Evolutionary conservation across 2,329 filamentous ascomycete species (phyloP).

Genomic region (Penicillium crustosum): DNA sequence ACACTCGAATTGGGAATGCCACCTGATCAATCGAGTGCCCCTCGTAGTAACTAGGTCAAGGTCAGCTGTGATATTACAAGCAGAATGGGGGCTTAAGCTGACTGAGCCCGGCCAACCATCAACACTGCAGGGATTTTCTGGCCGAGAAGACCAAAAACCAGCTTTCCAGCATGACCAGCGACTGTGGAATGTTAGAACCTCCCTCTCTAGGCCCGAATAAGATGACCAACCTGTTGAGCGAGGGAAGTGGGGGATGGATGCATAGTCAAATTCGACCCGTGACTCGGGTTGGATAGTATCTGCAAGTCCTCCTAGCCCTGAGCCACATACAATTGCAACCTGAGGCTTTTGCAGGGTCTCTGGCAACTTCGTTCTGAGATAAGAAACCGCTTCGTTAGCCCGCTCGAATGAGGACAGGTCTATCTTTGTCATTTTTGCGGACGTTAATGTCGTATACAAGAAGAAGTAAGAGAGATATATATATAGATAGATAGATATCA

Average conservation of each 20-base stretch:
- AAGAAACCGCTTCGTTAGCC: conserved; percentile 51
- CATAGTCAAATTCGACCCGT: conserved; percentile 57
- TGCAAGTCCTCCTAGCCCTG: conserved; percentile 62
- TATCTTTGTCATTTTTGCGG: conserved; percentile 14
- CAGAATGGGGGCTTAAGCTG: conserved; percentile 34
- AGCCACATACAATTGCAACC: conserved; percentile 65
- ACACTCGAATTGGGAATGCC: conserved; percentile 64
- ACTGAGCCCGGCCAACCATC: conserved; percentile 66
- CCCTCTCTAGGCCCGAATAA: neutral
- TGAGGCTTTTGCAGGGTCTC: conserved; percentile 52
- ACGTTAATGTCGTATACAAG: neutral
- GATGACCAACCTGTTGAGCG: conserved; percentile 55
- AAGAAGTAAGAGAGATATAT: neutral
- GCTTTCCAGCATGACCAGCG: conserved; percentile 62
- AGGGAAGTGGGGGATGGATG: conserved; percentile 62
- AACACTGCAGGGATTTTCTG: conserved; percentile 58
- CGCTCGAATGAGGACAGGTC: conserved; percentile 28
- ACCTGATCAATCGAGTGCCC: conserved; percentile 63
- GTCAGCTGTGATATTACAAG: conserved; percentile 8
- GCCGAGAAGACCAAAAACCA: conserved; percentile 63
- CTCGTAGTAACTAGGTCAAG: conserved; percentile 60
- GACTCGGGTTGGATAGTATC: conserved; percentile 54
- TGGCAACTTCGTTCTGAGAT: conserved; percentile 53
- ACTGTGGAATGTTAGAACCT: conserved; percentile 36
- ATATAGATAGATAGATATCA: neutral